phyloP scores from a whole-genome alignment of 495 filamentous ascomycete genomes.

The Durotheca rogersii region DNA sequence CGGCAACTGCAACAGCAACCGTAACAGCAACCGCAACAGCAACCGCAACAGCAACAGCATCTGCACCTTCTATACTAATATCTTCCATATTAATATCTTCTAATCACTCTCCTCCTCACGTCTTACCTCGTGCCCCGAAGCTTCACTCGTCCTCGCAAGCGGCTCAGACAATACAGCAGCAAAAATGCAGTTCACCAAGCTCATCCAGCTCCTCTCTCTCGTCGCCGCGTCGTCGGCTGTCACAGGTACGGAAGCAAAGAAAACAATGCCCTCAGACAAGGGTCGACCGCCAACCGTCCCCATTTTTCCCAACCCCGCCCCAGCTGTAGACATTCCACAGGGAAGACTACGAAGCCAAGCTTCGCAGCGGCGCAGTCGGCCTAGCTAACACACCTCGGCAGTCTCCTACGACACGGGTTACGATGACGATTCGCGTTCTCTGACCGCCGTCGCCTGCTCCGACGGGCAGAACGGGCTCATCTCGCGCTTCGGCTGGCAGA shows the following conservation, averaged over 20 bases:
- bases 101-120: slow-evolving; percentile 11
- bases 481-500: slow-evolving; percentile 50
- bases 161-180: no score
- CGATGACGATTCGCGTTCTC: slow-evolving; percentile 49
- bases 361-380: no score
- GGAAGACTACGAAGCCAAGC: no score
- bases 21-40: slow-evolving; percentile 13
- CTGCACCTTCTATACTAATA: slow-evolving; percentile 21
- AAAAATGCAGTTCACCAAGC: slow-evolving; percentile 56
- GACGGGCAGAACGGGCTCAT: slow-evolving; percentile 61
- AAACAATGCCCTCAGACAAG: no score
- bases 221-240: slow-evolving; percentile 26
- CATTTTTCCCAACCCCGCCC: no score
- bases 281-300: no score
- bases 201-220: slow-evolving; percentile 27
- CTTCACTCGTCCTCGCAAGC: no score
- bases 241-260: slow-evolving; percentile 2
- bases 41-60: slow-evolving; percentile 8
- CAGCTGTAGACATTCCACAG: no score
- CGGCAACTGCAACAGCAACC: slow-evolving; percentile 11
- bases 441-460: slow-evolving; percentile 55
- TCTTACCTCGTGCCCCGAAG: slow-evolving; percentile 1
- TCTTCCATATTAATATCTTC: not conserved
- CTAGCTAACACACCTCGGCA: slow-evolving; percentile 28
- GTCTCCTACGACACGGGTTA: slow-evolving; percentile 62